Evolutionary conservation across 257 asterid species (phyloP).

Genomic region (Solanum sitiens): DNA sequence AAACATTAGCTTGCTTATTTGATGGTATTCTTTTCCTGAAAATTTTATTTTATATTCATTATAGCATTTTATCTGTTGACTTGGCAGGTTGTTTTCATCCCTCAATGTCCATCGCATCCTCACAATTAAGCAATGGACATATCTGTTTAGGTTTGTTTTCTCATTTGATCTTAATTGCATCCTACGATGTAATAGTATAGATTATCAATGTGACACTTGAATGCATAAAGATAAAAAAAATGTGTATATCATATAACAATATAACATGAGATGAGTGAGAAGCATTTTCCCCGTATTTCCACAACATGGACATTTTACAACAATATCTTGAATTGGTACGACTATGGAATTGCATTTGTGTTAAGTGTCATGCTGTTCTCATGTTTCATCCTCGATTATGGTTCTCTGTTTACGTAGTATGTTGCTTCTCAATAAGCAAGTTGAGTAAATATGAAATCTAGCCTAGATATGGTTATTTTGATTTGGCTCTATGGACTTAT

Average conservation of each 20-base stretch:
- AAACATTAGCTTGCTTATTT: no score
- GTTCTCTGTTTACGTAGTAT: no score
- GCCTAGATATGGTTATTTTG: no score
- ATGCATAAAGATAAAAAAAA: not conserved
- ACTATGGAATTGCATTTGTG: not conserved
- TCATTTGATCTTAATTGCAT: not conserved
- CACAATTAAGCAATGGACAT: slow-evolving; percentile 84
- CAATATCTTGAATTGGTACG: not conserved
- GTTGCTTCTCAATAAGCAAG: no score
- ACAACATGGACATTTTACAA: not conserved
- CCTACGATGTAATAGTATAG: not conserved
- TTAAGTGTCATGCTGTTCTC: not conserved
- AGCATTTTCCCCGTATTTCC: not conserved
- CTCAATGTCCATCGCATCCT: slow-evolving; percentile 75
- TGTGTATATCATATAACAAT: not conserved
- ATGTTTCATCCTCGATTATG: no score
- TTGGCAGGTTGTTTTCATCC: slow-evolving; percentile 52
- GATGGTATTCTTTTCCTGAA: not conserved
- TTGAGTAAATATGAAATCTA: no score
- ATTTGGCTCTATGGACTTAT: no score
- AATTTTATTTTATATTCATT: not conserved
- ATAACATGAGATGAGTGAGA: not conserved
- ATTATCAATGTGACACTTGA: not conserved
- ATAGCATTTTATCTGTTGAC: not conserved
- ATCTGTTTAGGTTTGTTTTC: slow-evolving; percentile 64